phyloP scores from a whole-genome alignment of 495 filamentous ascomycete species.

The Aspergillus bertholletiae region DNA sequence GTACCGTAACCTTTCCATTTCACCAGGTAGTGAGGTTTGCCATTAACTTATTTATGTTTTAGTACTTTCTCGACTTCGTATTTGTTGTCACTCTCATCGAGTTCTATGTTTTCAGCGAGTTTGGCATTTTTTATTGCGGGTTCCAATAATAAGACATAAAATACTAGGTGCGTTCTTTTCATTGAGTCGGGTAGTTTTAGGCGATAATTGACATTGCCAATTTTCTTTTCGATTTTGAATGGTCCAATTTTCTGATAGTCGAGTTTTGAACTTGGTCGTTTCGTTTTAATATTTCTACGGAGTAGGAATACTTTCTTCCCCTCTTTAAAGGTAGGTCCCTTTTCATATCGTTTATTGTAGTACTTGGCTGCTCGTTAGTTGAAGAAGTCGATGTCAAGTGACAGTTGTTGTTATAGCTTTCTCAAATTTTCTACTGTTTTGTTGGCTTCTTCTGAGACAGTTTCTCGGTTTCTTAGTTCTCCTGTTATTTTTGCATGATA shows the following conservation, averaged over 20 bases:
- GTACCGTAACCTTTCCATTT: neutral
- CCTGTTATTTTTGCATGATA: neutral
- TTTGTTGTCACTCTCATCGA: neutral
- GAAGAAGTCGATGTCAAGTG: too few relatives aligned
- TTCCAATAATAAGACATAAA: neutral
- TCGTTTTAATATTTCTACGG: neutral
- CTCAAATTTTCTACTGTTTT: too few relatives aligned
- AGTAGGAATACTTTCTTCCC: neutral
- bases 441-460: too few relatives aligned
- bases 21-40: neutral
- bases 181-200: neutral
- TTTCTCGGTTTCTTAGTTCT: too few relatives aligned
- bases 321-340: neutral
- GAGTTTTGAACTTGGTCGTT: neutral
- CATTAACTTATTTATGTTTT: neutral
- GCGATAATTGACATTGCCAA: neutral
- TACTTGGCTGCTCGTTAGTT: neutral
- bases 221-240: neutral
- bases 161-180: neutral
- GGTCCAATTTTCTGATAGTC: neutral
- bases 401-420: too few relatives aligned
- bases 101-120: neutral
- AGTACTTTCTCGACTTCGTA: neutral
- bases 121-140: neutral
- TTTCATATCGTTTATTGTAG: neutral